phyloP scores from a whole-genome alignment of 176 grass and related monocot species.

The Chloris gayana region DNA sequence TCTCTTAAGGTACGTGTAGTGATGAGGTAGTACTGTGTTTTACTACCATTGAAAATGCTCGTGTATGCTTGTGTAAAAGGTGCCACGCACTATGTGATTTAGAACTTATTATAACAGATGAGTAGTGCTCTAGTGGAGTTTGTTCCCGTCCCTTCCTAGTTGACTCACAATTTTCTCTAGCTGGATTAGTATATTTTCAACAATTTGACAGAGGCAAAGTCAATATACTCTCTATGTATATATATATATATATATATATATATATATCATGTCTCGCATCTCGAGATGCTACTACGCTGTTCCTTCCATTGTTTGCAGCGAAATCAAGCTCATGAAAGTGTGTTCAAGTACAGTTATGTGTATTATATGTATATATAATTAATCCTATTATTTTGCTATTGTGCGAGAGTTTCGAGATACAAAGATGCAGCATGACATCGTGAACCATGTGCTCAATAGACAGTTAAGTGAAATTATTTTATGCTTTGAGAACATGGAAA shows the following conservation, averaged over 20 bases:
- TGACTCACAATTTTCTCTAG: not conserved
- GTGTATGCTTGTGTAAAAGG: not conserved
- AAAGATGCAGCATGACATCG: too few species aligned
- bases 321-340: not conserved
- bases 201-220: not conserved
- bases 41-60: too few species aligned
- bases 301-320: not conserved
- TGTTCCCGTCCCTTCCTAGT: not conserved
- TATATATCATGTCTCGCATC: not conserved
- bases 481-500: too few species aligned
- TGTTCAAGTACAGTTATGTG: not conserved
- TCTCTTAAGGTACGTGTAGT: too few species aligned
- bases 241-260: too few species aligned
- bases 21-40: too few species aligned
- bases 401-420: too few species aligned
- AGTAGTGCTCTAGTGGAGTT: not conserved
- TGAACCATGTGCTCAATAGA: too few species aligned
- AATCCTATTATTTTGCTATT: too few species aligned
- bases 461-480: too few species aligned
- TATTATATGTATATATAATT: too few species aligned
- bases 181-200: not conserved
- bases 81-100: not conserved
- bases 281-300: not conserved
- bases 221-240: not conserved
- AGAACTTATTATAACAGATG: not conserved